A percentile compares a stretch with the other conserved stretches of the same genome.
Evolutionary conservation across 257 asterid species (phyloP).

Genomic region (Solanum phureja): DNA sequence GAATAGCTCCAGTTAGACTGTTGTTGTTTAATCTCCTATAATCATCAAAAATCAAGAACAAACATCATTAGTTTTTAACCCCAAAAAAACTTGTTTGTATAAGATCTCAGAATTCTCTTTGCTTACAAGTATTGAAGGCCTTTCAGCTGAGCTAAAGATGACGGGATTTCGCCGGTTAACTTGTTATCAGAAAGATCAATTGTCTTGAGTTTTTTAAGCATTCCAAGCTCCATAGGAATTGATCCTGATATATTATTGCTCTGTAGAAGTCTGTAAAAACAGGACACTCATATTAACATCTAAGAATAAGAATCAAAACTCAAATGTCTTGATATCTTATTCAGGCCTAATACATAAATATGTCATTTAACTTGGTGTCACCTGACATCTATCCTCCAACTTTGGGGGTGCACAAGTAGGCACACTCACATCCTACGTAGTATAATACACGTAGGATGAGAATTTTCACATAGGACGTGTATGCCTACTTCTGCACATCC

Average conservation of each 20-base stretch:
- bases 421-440: background rate
- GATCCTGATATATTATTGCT: constrained; percentile 70
- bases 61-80: background rate
- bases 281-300: background rate
- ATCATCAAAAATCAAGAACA: background rate
- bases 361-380: no score
- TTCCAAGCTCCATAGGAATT: constrained; percentile 69
- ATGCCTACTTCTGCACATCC: background rate
- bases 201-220: constrained; percentile 51
- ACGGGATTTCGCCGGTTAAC: constrained; percentile 59
- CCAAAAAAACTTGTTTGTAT: background rate
- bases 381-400: background rate
- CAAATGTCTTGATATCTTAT: background rate
- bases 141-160: constrained; percentile 49
- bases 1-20: constrained; percentile 63
- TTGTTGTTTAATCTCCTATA: constrained; percentile 85
- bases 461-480: background rate
- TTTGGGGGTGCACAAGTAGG: background rate
- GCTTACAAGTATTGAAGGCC: constrained; percentile 72
- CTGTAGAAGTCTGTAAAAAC: constrained; percentile 51
- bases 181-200: constrained; percentile 74
- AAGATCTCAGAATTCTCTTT: background rate
- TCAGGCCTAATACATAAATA: no score
- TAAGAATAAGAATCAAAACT: background rate
- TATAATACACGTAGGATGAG: background rate